These are phyloP conservation scores for Globisporangium rhizosaccharum DNA, from an alignment of 352 stramenopile species.

Conservation along the genomic window DNA sequence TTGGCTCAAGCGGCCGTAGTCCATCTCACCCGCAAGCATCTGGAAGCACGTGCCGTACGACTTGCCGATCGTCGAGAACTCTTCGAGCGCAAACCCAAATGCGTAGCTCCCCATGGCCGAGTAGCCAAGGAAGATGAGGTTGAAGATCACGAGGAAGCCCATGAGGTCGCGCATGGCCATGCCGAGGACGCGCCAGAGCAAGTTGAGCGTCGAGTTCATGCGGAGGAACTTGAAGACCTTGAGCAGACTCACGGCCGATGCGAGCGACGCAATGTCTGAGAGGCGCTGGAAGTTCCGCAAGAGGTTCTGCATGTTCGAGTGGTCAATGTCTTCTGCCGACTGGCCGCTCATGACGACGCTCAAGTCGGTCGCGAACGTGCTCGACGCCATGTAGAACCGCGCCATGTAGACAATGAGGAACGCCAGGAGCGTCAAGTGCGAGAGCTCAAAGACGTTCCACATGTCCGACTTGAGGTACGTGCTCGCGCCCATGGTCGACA, in stretches of 20 bases:
- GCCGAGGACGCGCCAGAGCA: slow-evolving; percentile 79
- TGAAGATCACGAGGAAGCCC: slow-evolving; percentile 87
- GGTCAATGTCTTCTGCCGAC: slow-evolving; percentile 46
- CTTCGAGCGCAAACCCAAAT: slow-evolving; percentile 77
- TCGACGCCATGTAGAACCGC: slow-evolving; percentile 62
- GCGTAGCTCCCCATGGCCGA: slow-evolving; percentile 81
- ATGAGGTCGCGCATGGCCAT: slow-evolving; percentile 84
- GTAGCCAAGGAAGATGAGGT: slow-evolving; percentile 84
- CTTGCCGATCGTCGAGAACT: slow-evolving; percentile 80
- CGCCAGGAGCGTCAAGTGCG: slow-evolving; percentile 59
- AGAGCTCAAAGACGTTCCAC: slow-evolving; percentile 87
- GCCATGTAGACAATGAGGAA: slow-evolving; percentile 61
- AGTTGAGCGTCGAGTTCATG: slow-evolving; percentile 86
- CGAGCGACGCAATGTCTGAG: slow-evolving; percentile 67
- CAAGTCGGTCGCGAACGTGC: slow-evolving; percentile 41
- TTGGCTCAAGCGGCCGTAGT: slow-evolving; percentile 69
- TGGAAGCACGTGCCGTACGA: slow-evolving; percentile 84
- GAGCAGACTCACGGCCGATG: slow-evolving; percentile 72
- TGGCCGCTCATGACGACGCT: slow-evolving; percentile 25
- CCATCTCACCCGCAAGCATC: slow-evolving; percentile 83
- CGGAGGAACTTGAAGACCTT: slow-evolving; percentile 89
- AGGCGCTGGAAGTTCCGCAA: slow-evolving; percentile 68
- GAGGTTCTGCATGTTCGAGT: slow-evolving; percentile 56
- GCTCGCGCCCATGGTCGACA: slow-evolving; percentile 65
- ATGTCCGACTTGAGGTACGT: slow-evolving; percentile 81